phyloP scores from a whole-genome alignment of 305 asterid species.

The Withania somnifera region DNA sequence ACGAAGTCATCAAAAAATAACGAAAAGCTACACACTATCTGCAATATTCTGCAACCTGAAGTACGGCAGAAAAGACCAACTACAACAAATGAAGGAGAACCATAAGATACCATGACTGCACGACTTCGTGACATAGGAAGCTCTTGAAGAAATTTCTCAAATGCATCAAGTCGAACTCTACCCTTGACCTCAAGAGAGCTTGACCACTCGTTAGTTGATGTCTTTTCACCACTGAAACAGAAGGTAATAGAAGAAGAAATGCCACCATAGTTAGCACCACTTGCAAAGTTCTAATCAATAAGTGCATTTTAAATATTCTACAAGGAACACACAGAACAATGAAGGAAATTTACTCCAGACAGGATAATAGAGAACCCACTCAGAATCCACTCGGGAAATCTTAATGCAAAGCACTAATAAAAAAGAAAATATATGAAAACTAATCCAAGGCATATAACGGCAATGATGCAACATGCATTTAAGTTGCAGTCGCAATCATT shows the following conservation, averaged over 20 bases:
- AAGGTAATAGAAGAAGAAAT: constrained; percentile 13
- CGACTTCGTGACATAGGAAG: constrained; percentile 97
- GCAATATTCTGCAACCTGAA: constrained; percentile 31
- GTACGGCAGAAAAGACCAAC: constrained; percentile 24
- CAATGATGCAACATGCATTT: background rate
- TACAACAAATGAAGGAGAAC: constrained; percentile 42
- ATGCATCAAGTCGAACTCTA: constrained; percentile 87
- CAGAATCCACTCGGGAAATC: background rate
- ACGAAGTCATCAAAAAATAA: constrained; percentile 4
- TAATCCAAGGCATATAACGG: background rate
- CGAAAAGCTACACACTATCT: constrained; percentile 17
- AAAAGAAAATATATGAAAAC: background rate
- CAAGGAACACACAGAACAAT: background rate
- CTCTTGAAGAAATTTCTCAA: constrained; percentile 82
- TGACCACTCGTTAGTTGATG: constrained; percentile 77
- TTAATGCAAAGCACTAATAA: background rate
- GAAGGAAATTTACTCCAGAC: background rate
- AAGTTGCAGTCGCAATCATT: background rate
- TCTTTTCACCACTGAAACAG: constrained; percentile 78
- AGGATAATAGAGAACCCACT: background rate
- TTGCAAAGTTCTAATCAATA: background rate
- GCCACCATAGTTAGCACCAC: background rate
- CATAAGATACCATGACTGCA: constrained; percentile 98
- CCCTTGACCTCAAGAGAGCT: constrained; percentile 86
- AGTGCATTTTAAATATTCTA: background rate